Evolutionary conservation across 2,329 filamentous ascomycete genomes (phyloP).

Genomic region (Apiospora koreana): DNA sequence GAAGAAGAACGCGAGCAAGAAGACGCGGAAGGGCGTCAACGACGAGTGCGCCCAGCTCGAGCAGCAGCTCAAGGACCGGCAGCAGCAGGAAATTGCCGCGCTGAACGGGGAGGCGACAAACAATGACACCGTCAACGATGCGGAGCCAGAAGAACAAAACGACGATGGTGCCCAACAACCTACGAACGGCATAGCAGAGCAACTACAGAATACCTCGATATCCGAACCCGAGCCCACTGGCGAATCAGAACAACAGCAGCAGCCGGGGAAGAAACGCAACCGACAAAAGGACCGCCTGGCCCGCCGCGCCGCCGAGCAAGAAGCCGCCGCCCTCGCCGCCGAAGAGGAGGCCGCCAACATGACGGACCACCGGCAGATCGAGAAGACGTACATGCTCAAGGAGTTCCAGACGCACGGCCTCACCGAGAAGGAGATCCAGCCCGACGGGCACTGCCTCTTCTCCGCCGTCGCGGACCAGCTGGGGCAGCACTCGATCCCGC

Average conservation of each 20-base stretch:
- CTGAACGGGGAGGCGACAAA: slow-evolving; percentile 33
- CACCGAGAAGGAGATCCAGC: slow-evolving; percentile 75
- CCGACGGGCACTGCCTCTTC: slow-evolving; percentile 95
- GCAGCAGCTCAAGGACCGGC: slow-evolving; percentile 64
- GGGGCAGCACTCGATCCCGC: slow-evolving; percentile 47
- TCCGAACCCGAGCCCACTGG: background rate
- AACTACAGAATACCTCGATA: slow-evolving; percentile 20
- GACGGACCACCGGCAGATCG: slow-evolving; percentile 70
- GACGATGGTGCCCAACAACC: slow-evolving; percentile 26
- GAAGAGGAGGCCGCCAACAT: slow-evolving; percentile 73
- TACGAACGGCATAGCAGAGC: slow-evolving; percentile 22
- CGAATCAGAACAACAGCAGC: slow-evolving; percentile 2
- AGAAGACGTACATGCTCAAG: slow-evolving; percentile 69
- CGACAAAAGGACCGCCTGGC: slow-evolving; percentile 90
- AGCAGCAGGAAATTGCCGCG: slow-evolving; percentile 59
- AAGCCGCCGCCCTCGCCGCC: slow-evolving; percentile 67
- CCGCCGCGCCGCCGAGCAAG: slow-evolving; percentile 81
- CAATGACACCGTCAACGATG: background rate
- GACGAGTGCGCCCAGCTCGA: slow-evolving; percentile 75
- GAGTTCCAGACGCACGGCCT: slow-evolving; percentile 66
- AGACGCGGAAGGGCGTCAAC: slow-evolving; percentile 73
- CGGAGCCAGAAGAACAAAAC: slow-evolving; percentile 18
- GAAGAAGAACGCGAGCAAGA: slow-evolving; percentile 95
- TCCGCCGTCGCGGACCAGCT: slow-evolving; percentile 88
- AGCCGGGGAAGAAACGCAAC: slow-evolving; percentile 71